These are phyloP conservation scores for Prunus padus DNA, from an alignment of 306 rosid genomes.

Conservation along the genomic window DNA sequence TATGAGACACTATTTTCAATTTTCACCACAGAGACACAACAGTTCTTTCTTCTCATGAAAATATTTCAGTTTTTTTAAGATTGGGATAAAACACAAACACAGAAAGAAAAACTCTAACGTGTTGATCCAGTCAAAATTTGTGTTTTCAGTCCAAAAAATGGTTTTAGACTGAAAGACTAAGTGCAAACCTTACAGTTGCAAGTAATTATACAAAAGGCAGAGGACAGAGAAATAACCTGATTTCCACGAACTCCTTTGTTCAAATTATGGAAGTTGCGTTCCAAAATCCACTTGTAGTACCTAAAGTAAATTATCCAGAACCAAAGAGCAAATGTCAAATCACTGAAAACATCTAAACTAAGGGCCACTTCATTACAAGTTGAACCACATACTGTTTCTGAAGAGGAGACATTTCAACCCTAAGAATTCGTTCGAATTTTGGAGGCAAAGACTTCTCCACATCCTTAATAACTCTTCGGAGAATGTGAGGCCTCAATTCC, in stretches of 20 bases:
- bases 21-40: neutral
- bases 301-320: slow-evolving; percentile 41
- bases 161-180: neutral
- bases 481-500: slow-evolving; percentile 99
- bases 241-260: slow-evolving; percentile 99
- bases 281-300: slow-evolving; percentile 99
- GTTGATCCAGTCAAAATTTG: neutral
- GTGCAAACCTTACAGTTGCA: neutral
- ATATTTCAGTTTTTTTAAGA: neutral
- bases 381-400: slow-evolving; percentile 82
- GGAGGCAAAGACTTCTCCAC: slow-evolving; percentile 99
- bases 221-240: slow-evolving; percentile 53
- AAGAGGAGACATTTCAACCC: slow-evolving; percentile 99
- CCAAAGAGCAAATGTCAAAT: slow-evolving; percentile 25
- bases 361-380: slow-evolving; percentile 9
- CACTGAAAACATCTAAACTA: neutral
- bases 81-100: neutral
- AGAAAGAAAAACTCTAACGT: neutral
- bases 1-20: neutral
- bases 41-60: neutral
- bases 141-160: neutral
- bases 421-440: slow-evolving; percentile 92
- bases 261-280: slow-evolving; percentile 94
- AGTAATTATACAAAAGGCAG: neutral
- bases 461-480: slow-evolving; percentile 94